A percentile compares a stretch with the other conserved stretches of the same genome.
Conservation (phyloP, 1,139 yeast genomes). For the Wickerhamomyces sp. region DNA sequence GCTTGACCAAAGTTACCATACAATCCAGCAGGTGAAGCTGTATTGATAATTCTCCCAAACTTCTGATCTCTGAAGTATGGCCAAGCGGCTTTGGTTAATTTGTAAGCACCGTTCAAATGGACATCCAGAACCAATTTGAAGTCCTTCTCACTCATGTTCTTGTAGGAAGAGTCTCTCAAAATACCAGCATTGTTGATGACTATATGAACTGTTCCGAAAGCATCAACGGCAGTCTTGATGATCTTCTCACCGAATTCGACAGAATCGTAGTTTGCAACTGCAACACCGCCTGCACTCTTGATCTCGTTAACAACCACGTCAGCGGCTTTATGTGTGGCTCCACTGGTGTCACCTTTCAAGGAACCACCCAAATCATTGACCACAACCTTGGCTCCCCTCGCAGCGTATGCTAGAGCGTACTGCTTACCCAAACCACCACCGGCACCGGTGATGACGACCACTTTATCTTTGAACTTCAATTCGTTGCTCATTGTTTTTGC, state of each 20-base stretch:
- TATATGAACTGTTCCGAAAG: conserved; percentile 85
- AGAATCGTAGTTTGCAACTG: conserved; percentile 93
- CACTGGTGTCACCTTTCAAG: conserved; percentile 53
- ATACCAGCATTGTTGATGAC: conserved; percentile 95
- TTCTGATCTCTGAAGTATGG: conserved; percentile 79
- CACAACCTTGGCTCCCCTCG: conserved; percentile 90
- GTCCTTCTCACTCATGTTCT: conserved; percentile 78
- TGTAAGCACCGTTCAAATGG: conserved; percentile 85
- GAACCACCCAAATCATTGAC: conserved; percentile 90
- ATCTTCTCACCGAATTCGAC: conserved; percentile 85
- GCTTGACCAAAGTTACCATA: conserved; percentile 98
- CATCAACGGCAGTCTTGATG: conserved; percentile 78
- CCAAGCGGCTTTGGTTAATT: conserved; percentile 90
- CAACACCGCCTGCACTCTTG: conserved; percentile 67
- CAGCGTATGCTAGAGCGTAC: conserved; percentile 83
- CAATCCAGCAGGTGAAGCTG: conserved; percentile 94
- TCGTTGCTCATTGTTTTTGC: conserved; percentile 13
- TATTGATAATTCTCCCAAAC: conserved; percentile 84
- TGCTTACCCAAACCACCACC: conserved; percentile 95
- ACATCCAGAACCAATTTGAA: conserved; percentile 79
- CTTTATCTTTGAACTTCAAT: conserved; percentile 65
- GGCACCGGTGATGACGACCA: conserved; percentile 91
- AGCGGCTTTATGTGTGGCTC: conserved; percentile 66
- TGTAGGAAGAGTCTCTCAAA: conserved; percentile 63
- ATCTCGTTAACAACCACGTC: conserved; percentile 88